These are phyloP conservation scores for Cetradonia linearis DNA, from an alignment of 495 filamentous ascomycete species.

Conservation along the genomic window DNA sequence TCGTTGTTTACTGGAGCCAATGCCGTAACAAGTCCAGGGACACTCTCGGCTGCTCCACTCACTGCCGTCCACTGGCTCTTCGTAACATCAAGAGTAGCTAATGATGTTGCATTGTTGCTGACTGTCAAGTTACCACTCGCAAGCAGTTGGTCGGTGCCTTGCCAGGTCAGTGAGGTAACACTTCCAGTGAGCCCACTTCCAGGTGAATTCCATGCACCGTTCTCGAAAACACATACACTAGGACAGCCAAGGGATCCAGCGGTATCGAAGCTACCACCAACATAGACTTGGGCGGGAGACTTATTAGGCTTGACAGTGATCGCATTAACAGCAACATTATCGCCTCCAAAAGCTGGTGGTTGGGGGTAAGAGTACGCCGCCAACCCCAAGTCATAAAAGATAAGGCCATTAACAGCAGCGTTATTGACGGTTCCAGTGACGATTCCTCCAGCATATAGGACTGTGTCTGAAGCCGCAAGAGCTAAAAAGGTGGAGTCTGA, in stretches of 20 bases:
- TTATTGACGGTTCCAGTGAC: constrained; percentile 59
- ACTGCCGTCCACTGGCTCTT: constrained; percentile 54
- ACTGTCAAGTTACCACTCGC: constrained; percentile 67
- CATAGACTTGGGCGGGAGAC: constrained; percentile 54
- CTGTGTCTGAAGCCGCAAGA: constrained; percentile 54
- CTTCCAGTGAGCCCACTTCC: constrained; percentile 58
- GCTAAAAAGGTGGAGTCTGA: constrained; percentile 65
- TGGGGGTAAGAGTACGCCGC: constrained; percentile 51
- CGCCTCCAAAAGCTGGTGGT: constrained; percentile 58
- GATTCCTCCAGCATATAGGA: constrained; percentile 72
- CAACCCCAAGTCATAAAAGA: constrained; percentile 63
- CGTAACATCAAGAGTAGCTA: constrained; percentile 65
- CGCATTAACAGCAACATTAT: constrained; percentile 60
- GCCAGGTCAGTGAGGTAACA: constrained; percentile 66
- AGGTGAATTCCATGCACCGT: constrained; percentile 66
- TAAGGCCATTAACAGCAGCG: constrained; percentile 57
- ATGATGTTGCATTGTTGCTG: constrained; percentile 48
- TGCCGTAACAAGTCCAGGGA: constrained; percentile 72
- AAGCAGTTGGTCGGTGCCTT: constrained; percentile 54
- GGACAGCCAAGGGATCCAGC: constrained; percentile 79
- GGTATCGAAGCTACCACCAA: constrained; percentile 69
- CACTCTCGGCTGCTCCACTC: constrained; percentile 45
- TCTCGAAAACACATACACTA: constrained; percentile 68
- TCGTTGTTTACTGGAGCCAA: constrained; percentile 61
- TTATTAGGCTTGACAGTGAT: constrained; percentile 58